Conservation (phyloP, 495 filamentous ascomycete genomes). For the Staphylotrichum longicolle region DNA sequence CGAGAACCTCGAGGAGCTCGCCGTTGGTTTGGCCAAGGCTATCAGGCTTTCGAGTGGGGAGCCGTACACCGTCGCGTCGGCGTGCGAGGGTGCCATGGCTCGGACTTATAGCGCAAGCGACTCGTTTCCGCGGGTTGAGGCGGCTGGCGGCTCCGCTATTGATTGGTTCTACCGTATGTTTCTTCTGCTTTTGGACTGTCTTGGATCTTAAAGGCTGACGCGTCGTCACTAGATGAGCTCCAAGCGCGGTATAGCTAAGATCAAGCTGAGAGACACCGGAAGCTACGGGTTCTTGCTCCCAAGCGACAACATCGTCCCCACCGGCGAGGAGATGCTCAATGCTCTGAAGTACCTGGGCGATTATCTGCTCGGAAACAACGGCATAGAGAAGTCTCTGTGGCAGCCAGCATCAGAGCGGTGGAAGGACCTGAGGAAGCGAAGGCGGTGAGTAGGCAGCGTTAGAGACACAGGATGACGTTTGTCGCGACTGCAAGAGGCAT, state of each 20-base stretch:
- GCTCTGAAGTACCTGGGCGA: conserved; percentile 78
- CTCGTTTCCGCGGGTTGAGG: conserved; percentile 51
- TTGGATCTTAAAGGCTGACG: neutral
- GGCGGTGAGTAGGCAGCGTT: conserved; percentile 12
- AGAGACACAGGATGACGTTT: neutral
- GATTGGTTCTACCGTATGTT: conserved; percentile 86
- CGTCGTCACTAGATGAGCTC: conserved; percentile 55
- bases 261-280: conserved; percentile 91
- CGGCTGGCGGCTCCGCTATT: conserved; percentile 78
- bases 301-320: conserved; percentile 81
- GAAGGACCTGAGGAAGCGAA: conserved; percentile 29
- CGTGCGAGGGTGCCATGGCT: conserved; percentile 77
- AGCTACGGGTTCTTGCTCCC: conserved; percentile 92
- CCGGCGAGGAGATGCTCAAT: conserved; percentile 80
- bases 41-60: conserved; percentile 75
- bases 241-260: conserved; percentile 83
- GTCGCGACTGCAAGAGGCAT: neutral
- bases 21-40: conserved; percentile 82
- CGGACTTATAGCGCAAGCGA: conserved; percentile 33
- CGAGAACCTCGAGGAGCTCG: conserved; percentile 89
- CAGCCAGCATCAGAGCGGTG: conserved; percentile 14
- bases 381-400: conserved; percentile 46
- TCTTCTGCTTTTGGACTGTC: no score
- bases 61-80: conserved; percentile 75
- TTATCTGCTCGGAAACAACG: conserved; percentile 66